A percentile compares a stretch with the other conserved stretches of the same genome.
phyloP scores from a whole-genome alignment of 768 basidiomycete species.

The Coprinopsis strossmayeri region DNA sequence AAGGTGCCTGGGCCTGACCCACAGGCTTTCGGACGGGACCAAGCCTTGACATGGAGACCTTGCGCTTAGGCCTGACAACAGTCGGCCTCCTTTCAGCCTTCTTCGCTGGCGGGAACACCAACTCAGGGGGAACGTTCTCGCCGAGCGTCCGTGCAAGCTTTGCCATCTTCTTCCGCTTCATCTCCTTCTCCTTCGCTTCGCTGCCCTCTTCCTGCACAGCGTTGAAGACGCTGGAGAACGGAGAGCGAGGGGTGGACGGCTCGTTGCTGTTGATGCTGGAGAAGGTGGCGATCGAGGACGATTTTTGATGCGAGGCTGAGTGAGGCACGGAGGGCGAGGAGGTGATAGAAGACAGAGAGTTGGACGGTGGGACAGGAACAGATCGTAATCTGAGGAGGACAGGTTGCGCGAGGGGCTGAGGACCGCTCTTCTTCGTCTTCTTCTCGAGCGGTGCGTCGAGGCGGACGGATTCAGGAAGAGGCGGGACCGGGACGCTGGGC shows the following conservation, averaged over 20 bases:
- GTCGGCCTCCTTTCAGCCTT: not conserved
- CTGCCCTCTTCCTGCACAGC: not conserved
- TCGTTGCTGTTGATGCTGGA: constrained; percentile 4
- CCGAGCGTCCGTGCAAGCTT: constrained; percentile 54
- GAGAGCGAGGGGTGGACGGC: constrained; percentile 9
- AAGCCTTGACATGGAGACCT: not conserved
- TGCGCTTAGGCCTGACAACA: constrained; percentile 1
- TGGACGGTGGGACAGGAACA: constrained; percentile 6
- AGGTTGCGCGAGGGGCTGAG: constrained; percentile 20
- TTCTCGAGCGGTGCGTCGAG: not conserved
- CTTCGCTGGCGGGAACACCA: constrained; percentile 28
- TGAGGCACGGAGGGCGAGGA: not conserved
- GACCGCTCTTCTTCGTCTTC: constrained; percentile 7
- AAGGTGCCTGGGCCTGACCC: not conserved
- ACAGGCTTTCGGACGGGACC: not conserved
- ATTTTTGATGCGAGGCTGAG: constrained; percentile 3
- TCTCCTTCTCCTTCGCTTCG: constrained; percentile 17
- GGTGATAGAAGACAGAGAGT: constrained; percentile 2
- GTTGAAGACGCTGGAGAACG: constrained; percentile 1
- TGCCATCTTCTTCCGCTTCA: constrained; percentile 43
- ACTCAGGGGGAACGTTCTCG: constrained; percentile 51
- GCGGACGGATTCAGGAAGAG: not conserved
- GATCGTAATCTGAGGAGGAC: constrained; percentile 21
- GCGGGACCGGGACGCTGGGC: not conserved
- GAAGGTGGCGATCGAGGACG: not conserved